Evolutionary conservation across 352 stramenopile genomes (phyloP).

Genomic region (Peronospora destructor): DNA sequence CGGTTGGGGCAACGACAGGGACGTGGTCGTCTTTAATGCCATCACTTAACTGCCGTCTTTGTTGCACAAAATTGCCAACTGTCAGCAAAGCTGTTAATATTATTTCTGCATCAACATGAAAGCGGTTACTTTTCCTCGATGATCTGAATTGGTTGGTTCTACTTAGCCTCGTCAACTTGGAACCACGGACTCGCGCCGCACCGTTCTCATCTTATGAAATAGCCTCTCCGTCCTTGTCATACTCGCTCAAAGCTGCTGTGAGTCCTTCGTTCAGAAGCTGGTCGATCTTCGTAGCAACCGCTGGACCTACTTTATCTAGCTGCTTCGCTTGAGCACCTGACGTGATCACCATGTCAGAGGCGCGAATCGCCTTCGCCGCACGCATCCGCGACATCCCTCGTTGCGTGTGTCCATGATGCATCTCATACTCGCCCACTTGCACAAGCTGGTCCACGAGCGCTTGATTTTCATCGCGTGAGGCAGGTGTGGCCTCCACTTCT

Average conservation of each 20-base stretch:
- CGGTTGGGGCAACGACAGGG: conserved; percentile 3
- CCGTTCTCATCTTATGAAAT: neutral
- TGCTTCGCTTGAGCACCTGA: conserved; percentile 50
- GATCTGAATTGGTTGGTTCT: neutral
- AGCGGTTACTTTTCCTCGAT: neutral
- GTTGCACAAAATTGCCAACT: neutral
- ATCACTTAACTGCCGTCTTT: conserved; percentile 9
- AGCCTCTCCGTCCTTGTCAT: conserved; percentile 25
- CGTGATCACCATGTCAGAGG: conserved; percentile 38
- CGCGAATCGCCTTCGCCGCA: conserved; percentile 49
- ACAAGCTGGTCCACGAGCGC: conserved; percentile 51
- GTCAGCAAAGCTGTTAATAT: neutral
- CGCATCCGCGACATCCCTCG: conserved; percentile 48
- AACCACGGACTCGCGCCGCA: neutral
- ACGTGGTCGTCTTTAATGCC: conserved; percentile 13
- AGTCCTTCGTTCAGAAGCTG: conserved; percentile 49
- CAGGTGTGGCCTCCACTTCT: conserved; percentile 36
- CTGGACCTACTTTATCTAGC: conserved; percentile 43
- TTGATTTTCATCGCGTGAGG: conserved; percentile 42
- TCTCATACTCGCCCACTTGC: conserved; percentile 52
- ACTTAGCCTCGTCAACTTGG: neutral
- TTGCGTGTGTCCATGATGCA: conserved; percentile 39
- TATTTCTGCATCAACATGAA: neutral
- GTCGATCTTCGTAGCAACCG: conserved; percentile 51
- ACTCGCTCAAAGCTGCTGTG: conserved; percentile 41